Evolutionary conservation across 371 early-diverging fungal genomes (phyloP), one percentile per base, ranked within the genome.

Genomic region (Blyttiomyces sp.): DNA sequence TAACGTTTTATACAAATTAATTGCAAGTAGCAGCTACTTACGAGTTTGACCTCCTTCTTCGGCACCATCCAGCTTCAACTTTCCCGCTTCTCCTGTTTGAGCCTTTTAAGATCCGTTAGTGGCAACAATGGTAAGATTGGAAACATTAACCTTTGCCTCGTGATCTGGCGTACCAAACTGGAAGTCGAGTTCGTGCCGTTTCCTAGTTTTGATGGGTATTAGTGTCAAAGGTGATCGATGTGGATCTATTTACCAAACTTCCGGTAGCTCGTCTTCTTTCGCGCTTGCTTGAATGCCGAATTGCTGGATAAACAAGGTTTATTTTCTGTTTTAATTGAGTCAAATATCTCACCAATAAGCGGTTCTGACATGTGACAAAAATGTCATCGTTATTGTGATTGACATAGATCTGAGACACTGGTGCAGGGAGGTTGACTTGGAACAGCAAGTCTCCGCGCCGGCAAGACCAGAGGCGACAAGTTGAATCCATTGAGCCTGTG

Each of bases 391-490:
- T 50, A n/a, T 36, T 52, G 13, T 54, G 72, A 58, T 55, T 57
- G 16, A 77, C 60, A 9, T 39, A 26, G 7, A 80, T 46, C 2
- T 34, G 17, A 13, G 72, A 52, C 17, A 74, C 75, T 5, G 79
- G 71, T 19, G 74, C 65, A 3, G 83, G 83, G 11, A 75, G 57
- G 62, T 83, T 83, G 59, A 83, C 79, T 43, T 83, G 83, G 57
- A 83, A 83, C 7, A 83, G 65, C n/a, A 77, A 63, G 36, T 80
- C 76, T 0, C 83, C 83, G 19, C 76, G 24, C 17, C 78, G 52
- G n/a, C 66, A 68, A 4, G 76, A 76, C 83, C 83, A 83, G 9
- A 83, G 63, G 4, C 83, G 71, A 52, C 76, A 76, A 0, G 83
- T 81, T 17, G 75, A 63, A 57, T 83, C 83, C 58, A 72, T 68